Evolutionary conservation across 1,284 basidiomycete genomes (phyloP).

Genomic region (Apiotrichum montevideense): DNA sequence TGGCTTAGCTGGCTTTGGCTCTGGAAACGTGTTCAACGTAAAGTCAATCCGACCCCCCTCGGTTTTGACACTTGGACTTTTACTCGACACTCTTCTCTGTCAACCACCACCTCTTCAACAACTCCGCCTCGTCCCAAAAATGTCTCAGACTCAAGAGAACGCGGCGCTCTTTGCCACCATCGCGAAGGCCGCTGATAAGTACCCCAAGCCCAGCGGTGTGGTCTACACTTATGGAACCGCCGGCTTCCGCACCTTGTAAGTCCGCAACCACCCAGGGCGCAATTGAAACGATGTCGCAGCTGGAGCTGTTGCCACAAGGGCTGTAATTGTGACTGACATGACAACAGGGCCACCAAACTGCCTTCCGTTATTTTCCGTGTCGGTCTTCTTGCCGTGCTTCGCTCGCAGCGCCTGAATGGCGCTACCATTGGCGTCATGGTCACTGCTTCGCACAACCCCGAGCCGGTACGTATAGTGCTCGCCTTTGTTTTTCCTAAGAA

Average conservation of each 20-base stretch:
- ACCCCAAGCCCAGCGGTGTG: constrained; percentile 49
- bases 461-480: constrained; percentile 58
- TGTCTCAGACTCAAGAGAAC: constrained; percentile 20
- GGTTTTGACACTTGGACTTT: too few relatives aligned
- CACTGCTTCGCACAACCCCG: constrained; percentile 97
- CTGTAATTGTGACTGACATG: neutral
- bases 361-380: constrained; percentile 91
- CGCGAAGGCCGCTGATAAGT: constrained; percentile 33
- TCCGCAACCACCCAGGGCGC: constrained; percentile 18
- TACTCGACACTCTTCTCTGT: neutral
- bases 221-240: constrained; percentile 87
- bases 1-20: too few relatives aligned
- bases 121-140: constrained; percentile 47
- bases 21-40: too few relatives aligned
- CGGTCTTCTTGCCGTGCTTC: constrained; percentile 79
- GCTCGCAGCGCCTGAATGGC: constrained; percentile 84
- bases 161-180: constrained; percentile 33
- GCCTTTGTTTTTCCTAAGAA: neutral
- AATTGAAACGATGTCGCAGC: too few relatives aligned
- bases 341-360: constrained; percentile 64
- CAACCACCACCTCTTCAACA: neutral
- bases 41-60: too few relatives aligned
- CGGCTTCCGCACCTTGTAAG: constrained; percentile 86
- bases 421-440: constrained; percentile 96
- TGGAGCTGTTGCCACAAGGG: too few relatives aligned